Evolutionary conservation across 441 rosid genomes (phyloP), one percentile per base, ranked within the genome.

Genomic region (Raphanus hybrid): DNA sequence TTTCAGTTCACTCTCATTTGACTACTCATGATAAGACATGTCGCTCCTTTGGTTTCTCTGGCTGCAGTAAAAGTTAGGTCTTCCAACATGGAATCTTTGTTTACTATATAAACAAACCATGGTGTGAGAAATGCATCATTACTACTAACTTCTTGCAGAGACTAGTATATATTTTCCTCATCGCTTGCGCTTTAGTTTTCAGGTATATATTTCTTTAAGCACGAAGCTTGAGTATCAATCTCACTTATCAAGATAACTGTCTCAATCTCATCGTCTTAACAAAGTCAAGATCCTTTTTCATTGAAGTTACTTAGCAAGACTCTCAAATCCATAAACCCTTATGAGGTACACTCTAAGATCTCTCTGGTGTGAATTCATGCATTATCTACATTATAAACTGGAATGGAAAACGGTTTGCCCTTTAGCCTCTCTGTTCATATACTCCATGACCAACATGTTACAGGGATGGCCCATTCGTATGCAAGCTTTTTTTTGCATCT

Each of bases 51-150:
- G 54, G 52, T 35, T 57, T 18, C 73, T 70, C 35, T 57, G 26
- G 73, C 27, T 55, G 3, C 73, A 70, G 34, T 37, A 18, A 20
- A 35, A 70, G 37, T 35, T 35, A 8, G 64, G 35, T 35, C 72
- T 67, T 48, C 8, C 57, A 23, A 23, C 57, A 39, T 8, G 26
- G 6, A 12, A n/a, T 67, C 5, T 66, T 64, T 32, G 54, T 11
- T 39, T 64, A 1, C 52, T 37, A 6, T 61, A 37, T 64, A 52
- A 23, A 64, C 20, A 52, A 23, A 64, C n/a, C 52, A 39, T 18
- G 29, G 69, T 39, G 69, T 57, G n/a, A 39, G 52, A 16, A 16
- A 18, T 64, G 32, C 52, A 64, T 39, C 9, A 37, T 52, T 16
- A 39, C 6, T 61, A 29, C 2, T 27, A 12, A 27, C 5, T 58